A percentile compares a stretch with the other conserved stretches of the same genome.
phyloP scores from a whole-genome alignment of 768 basidiomycete genomes.

The Nevesoporus exiguus region DNA sequence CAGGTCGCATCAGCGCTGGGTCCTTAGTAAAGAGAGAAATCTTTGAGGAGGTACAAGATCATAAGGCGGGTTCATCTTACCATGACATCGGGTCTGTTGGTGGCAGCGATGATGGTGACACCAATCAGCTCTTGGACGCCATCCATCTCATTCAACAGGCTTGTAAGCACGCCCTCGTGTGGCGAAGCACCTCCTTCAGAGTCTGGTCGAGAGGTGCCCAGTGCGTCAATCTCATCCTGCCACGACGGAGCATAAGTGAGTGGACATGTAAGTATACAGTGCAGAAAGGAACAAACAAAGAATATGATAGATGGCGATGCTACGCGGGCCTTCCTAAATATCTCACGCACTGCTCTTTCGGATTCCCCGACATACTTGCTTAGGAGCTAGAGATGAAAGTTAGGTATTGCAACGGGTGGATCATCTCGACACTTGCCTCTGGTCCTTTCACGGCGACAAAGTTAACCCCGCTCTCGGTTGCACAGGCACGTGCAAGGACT shows the following conservation, averaged over 20 bases:
- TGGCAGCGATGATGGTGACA: conserved; percentile 95
- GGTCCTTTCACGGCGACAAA: conserved; percentile 97
- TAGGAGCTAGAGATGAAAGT: conserved; percentile 58
- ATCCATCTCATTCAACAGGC: conserved; percentile 96
- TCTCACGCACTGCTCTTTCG: conserved; percentile 90
- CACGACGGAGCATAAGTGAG: not conserved
- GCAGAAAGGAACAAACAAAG: conserved; percentile 57
- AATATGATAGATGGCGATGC: conserved; percentile 96
- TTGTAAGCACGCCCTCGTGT: conserved; percentile 90
- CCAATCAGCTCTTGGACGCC: conserved; percentile 93
- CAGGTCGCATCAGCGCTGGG: conserved; percentile 90
- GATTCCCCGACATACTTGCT: conserved; percentile 99
- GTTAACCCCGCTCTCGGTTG: conserved; percentile 91
- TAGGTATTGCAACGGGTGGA: not conserved
- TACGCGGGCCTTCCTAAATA: conserved; percentile 91
- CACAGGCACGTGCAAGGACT: conserved; percentile 85
- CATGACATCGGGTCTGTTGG: conserved; percentile 92
- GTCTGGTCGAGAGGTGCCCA: conserved; percentile 73
- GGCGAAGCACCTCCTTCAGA: conserved; percentile 51
- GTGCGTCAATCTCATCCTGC: conserved; percentile 96
- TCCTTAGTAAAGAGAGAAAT: conserved; percentile 51
- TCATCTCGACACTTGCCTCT: conserved; percentile 55
- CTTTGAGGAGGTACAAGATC: not conserved
- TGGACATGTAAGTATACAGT: not conserved
- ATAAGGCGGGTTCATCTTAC: conserved; percentile 41